Conservation (phyloP, 768 basidiomycete genomes). For the Asterophora lycoperdoides region DNA sequence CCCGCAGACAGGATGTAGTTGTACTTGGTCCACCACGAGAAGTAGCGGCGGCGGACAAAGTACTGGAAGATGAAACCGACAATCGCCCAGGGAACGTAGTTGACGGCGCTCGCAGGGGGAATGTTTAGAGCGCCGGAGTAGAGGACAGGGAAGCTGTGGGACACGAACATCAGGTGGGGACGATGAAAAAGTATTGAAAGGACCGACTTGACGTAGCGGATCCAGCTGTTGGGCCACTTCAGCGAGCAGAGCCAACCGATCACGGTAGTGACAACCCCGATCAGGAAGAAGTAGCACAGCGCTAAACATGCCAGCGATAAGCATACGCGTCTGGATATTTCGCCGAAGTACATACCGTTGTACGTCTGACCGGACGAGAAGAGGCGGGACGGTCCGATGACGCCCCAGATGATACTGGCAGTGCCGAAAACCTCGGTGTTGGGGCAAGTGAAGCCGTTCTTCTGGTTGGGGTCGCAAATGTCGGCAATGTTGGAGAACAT, state of each 20-base stretch:
- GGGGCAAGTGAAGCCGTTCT: constrained; percentile 68
- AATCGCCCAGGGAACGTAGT: constrained; percentile 65
- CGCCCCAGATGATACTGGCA: constrained; percentile 78
- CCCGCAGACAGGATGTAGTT: constrained; percentile 71
- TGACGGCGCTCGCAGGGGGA: constrained; percentile 64
- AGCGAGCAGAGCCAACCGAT: constrained; percentile 48
- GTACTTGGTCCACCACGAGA: constrained; percentile 70
- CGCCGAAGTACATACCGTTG: constrained; percentile 29
- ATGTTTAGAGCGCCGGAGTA: constrained; percentile 58
- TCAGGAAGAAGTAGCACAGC: constrained; percentile 63
- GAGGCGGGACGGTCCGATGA: constrained; percentile 71
- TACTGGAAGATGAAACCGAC: constrained; percentile 67
- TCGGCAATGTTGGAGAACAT: constrained; percentile 66
- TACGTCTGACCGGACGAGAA: constrained; percentile 66
- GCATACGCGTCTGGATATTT: neutral
- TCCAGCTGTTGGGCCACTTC: constrained; percentile 58
- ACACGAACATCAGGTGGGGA: neutral
- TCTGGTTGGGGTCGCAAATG: constrained; percentile 52
- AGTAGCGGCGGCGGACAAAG: constrained; percentile 52
- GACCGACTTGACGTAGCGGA: constrained; percentile 60
- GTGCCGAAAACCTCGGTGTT: constrained; percentile 70
- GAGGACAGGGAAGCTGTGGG: constrained; percentile 45
- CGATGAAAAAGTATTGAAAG: neutral
- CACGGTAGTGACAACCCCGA: constrained; percentile 61
- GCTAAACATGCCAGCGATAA: constrained; percentile 37